phyloP scores from a whole-genome alignment of 208 protist genomes.

The Wallacemonas sp. region DNA sequence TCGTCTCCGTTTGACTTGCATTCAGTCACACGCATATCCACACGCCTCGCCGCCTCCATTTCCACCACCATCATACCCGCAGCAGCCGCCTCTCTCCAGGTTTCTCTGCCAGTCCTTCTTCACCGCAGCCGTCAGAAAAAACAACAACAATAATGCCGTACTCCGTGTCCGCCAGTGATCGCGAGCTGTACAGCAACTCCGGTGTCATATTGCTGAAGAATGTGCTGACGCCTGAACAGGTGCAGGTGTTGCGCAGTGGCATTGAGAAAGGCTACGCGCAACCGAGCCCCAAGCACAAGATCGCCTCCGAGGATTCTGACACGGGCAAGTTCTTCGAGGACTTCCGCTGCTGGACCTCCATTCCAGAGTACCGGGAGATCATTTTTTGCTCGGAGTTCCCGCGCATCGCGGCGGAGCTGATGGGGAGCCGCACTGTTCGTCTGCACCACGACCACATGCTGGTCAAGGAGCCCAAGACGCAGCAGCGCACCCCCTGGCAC shows the following conservation, averaged over 20 bases:
- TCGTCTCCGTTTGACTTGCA: too few relatives aligned
- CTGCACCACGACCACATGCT: constrained; percentile 51
- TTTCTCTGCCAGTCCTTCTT: too few relatives aligned
- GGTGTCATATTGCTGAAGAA: constrained; percentile 12
- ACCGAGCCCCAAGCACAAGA: constrained; percentile 35
- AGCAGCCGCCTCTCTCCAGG: too few relatives aligned
- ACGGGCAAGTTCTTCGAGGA: constrained; percentile 51
- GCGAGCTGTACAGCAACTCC: neutral
- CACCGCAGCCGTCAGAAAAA: too few relatives aligned
- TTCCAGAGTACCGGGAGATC: constrained; percentile 43
- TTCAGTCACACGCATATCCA: too few relatives aligned
- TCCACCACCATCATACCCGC: too few relatives aligned
- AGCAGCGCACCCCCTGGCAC: constrained; percentile 46
- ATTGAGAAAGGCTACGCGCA: constrained; percentile 30
- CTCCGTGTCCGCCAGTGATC: neutral
- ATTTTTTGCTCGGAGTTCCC: constrained; percentile 39
- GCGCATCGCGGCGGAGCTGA: constrained; percentile 29
- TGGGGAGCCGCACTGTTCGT: constrained; percentile 28
- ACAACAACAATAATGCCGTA: neutral
- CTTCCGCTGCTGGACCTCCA: constrained; percentile 46
- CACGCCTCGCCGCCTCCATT: too few relatives aligned
- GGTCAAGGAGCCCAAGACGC: constrained; percentile 46
- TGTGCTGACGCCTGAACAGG: constrained; percentile 16
- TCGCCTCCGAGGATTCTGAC: constrained; percentile 39
- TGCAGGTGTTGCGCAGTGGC: constrained; percentile 31